A percentile compares a stretch with the other conserved stretches of the same genome.
phyloP scores from a whole-genome alignment of 345 rosid species.

The Boechera divaricarpa region DNA sequence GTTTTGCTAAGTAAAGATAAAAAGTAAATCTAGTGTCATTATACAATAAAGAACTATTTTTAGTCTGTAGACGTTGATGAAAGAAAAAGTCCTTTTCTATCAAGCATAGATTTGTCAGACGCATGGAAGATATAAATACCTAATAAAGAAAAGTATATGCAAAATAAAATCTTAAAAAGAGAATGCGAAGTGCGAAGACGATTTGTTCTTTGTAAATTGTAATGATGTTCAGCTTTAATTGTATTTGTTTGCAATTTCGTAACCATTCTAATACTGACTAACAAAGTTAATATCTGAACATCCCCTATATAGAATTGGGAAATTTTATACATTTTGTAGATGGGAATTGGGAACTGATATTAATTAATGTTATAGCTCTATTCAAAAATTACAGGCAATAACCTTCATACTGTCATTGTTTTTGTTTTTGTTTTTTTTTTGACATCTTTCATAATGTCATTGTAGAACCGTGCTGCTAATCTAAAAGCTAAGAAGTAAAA shows the following conservation, averaged over 20 bases:
- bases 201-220: conserved; percentile 25
- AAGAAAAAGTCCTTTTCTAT: not conserved
- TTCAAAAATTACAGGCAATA: conserved; percentile 15
- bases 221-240: conserved; percentile 33
- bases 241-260: conserved; percentile 31
- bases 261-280: conserved; percentile 19
- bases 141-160: not conserved
- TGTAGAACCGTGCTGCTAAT: not conserved
- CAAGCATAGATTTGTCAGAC: conserved; percentile 25
- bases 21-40: conserved; percentile 26
- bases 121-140: conserved; percentile 24
- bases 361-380: too few species aligned
- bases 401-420: not conserved
- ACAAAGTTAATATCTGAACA: not conserved
- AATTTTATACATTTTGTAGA: too few species aligned
- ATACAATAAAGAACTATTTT: not conserved
- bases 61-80: not conserved
- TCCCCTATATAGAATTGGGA: too few species aligned
- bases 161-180: conserved; percentile 4
- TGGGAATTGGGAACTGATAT: too few species aligned
- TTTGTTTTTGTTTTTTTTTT: too few species aligned
- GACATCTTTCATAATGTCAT: too few species aligned
- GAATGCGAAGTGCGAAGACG: conserved; percentile 20
- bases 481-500: conserved; percentile 9
- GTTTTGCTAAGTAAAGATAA: conserved; percentile 18